Evolutionary conservation across 1,284 basidiomycete genomes (phyloP).

Genomic region (Blastosporella zonata): DNA sequence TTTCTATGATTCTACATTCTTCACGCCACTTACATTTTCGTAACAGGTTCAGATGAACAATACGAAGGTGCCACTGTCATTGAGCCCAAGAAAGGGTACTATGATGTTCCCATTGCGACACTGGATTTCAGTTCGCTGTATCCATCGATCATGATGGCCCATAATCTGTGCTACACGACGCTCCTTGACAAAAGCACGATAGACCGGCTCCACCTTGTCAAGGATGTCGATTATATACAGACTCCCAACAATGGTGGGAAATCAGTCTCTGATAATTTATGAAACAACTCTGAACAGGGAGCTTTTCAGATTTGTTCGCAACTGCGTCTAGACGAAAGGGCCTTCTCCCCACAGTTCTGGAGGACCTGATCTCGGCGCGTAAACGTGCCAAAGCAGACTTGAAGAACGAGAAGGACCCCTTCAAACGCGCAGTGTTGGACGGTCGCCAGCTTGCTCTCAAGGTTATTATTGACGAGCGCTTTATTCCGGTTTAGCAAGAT

Average conservation of each 20-base stretch:
- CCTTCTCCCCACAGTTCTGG: slow-evolving; percentile 85
- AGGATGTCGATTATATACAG: slow-evolving; percentile 85
- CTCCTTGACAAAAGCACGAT: slow-evolving; percentile 77
- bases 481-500: background rate
- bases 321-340: slow-evolving; percentile 77
- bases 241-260: slow-evolving; percentile 87
- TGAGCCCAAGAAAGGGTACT: slow-evolving; percentile 91
- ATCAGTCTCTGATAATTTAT: background rate
- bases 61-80: slow-evolving; percentile 98
- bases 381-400: slow-evolving; percentile 92
- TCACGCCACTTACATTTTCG: background rate
- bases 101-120: slow-evolving; percentile 92
- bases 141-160: slow-evolving; percentile 99
- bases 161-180: slow-evolving; percentile 96
- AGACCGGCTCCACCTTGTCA: slow-evolving; percentile 72
- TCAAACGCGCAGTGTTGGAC: slow-evolving; percentile 91
- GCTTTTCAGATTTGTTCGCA: slow-evolving; percentile 74
- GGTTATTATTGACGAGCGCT: slow-evolving; percentile 40
- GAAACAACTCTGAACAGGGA: background rate
- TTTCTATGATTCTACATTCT: background rate
- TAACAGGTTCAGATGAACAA: slow-evolving; percentile 81
- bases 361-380: slow-evolving; percentile 87
- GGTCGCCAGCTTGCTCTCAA: slow-evolving; percentile 93
- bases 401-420: slow-evolving; percentile 93
- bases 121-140: slow-evolving; percentile 97